Base-by-base conservation (phyloP, 2,329 filamentous ascomycete genomes). In the Colletotrichum paranaense region DNA sequence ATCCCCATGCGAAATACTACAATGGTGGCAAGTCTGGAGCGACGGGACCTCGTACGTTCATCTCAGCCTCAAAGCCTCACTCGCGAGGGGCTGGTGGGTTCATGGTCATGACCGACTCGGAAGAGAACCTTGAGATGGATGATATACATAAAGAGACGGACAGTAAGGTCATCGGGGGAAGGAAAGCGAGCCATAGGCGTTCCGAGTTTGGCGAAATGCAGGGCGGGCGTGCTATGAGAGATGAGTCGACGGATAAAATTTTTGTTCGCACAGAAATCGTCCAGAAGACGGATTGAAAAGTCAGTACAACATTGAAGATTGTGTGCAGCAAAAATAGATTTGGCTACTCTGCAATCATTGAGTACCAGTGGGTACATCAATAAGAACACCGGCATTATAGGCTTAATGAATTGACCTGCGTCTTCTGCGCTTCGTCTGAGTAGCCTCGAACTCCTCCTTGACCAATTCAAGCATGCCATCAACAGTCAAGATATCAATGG, bases 401-500 rank as follows among this genome's bases (percentile, higher is more conserved):
- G 42, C 24, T 22, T 35, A 60, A 26, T 55, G 14, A 24, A 28
- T 30, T 5, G 55, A 60, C 8, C 70, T 59, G 42, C 62, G 62
- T 52, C 32, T 72, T 49, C 65, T 63, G 19, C 53, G 65, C 22
- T 60, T 59, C 24, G 60, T 53, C 22, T 73, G 58, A 82, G 85
- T 84, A 11, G 63, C 38, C 22, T 42, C 62, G 24, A 75, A 88
- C 57, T 83, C 81, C 67, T 79, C 78, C 78, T 85, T 85, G 12
- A 87, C 81, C 46, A 82, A 79, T 6, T 82, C 80, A 9, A 88
- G 76, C 19, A 89, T 74, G 0, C 81, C 82, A 4, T 84, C 77
- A 7, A 82, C 79, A 0, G 81, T 82, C 63, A 89, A 75, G 0
- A 89, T 81, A 70, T 89, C 87, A 3, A 88, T 72, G 0, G 84